Base-by-base conservation (phyloP, 345 rosid genomes). In the Pseudoturritis turrita region DNA sequence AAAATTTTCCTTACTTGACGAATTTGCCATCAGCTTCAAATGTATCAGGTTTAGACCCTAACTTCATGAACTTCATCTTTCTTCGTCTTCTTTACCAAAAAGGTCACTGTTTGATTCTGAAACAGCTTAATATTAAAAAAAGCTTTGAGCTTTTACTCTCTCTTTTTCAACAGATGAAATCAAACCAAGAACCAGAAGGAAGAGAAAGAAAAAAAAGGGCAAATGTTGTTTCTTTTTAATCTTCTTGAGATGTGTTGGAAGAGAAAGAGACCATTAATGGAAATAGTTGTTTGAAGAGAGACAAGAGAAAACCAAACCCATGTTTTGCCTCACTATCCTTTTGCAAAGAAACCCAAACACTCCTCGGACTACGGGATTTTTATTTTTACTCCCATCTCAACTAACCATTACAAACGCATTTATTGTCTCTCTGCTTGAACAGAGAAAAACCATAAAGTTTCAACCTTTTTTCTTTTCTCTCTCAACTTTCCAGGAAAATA, bases 1-100 rank as follows among this genome's bases (percentile, higher is more conserved):
- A 60, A 57, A 66, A 35, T 22, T 1, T 26, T 47, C 37, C 84
- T 78, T 64, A 90, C 98, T 87, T 85, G 81, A 76, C 53, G 69
- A 73, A 80, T 81, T 86, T 86, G 45, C 89, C 98, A 47, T 88
- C 90, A 73, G 90, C 81, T 72, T 83, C 90, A 72, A 92, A 86
- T 22, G 84, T 78, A 82, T 92, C 98, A 81, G 97, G 97, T 85
- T 90, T 92, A 50, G 89, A 88, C 29, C 98, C 98, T 77, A 92
- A 71, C 86, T 92, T 92, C 98, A 92, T 90, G 73, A 84, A 87
- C 97, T 90, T 92, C 98, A 92, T 92, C 52, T 78, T 78, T n/a
- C 12, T 41, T 37, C 10, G 44, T 68, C 65, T 61, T 23, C 71
- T 76, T 68, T 23, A 75, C 45, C 52, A 6, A 37, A 71, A 58